A percentile compares a stretch with the other conserved stretches of the same genome.
phyloP scores from a whole-genome alignment of 768 basidiomycete species.

The Pleurotus citrinopileatus region DNA sequence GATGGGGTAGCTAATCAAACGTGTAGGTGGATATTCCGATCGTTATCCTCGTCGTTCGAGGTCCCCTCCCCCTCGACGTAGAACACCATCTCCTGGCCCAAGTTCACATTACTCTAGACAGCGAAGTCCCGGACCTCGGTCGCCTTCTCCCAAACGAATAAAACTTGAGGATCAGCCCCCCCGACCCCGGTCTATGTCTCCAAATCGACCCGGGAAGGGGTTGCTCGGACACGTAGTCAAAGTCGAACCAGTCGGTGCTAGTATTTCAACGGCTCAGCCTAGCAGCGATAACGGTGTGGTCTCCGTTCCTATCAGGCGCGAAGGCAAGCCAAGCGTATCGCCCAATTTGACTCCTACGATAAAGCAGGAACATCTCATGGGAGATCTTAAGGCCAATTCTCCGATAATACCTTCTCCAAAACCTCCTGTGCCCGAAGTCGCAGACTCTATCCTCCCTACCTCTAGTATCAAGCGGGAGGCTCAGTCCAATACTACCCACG shows the following conservation, averaged over 20 bases:
- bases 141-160: slow-evolving; percentile 7
- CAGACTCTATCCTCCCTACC: neutral
- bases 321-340: too few relatives aligned
- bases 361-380: too few relatives aligned
- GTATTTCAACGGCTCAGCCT: too few relatives aligned
- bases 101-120: slow-evolving; percentile 1
- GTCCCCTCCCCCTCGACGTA: slow-evolving; percentile 14
- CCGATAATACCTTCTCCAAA: too few relatives aligned
- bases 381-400: too few relatives aligned
- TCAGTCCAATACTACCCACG: neutral
- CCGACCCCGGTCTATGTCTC: slow-evolving; percentile 15
- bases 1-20: neutral
- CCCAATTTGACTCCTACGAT: too few relatives aligned
- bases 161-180: slow-evolving; percentile 20
- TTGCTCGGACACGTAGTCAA: neutral
- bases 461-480: neutral
- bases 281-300: too few relatives aligned
- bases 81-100: slow-evolving; percentile 18
- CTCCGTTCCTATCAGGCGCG: too few relatives aligned
- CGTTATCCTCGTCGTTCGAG: neutral
- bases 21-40: neutral
- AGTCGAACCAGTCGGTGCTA: neutral
- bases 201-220: slow-evolving; percentile 19
- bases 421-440: neutral
- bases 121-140: neutral